phyloP scores from a whole-genome alignment of 441 rosid genomes.

The Metrosideros polymorpha region DNA sequence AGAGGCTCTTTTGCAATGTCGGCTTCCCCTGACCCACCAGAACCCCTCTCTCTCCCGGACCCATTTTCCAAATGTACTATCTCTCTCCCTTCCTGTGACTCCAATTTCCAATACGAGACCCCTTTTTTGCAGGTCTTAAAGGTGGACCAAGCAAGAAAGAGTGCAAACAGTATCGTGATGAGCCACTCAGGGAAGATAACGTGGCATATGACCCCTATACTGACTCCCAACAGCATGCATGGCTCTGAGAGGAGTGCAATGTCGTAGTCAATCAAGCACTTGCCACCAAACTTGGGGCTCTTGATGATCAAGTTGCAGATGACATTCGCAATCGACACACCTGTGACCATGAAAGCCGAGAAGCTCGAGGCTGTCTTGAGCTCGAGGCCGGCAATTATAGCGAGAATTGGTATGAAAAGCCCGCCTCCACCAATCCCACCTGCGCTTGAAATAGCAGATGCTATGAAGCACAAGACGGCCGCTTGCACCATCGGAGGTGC shows the following conservation, averaged over 20 bases:
- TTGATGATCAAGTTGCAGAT: slow-evolving; percentile 28
- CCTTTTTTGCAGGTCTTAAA: slow-evolving; percentile 65
- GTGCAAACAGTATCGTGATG: slow-evolving; percentile 53
- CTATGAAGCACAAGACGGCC: slow-evolving; percentile 49
- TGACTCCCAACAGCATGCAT: slow-evolving; percentile 75
- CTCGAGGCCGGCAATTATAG: slow-evolving; percentile 55
- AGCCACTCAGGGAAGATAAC: slow-evolving; percentile 79
- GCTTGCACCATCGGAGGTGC: slow-evolving; percentile 31
- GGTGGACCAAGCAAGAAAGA: slow-evolving; percentile 74
- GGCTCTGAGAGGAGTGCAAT: slow-evolving; percentile 78
- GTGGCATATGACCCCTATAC: slow-evolving; percentile 77
- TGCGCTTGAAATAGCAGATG: slow-evolving; percentile 72
- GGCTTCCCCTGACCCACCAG: slow-evolving; percentile 6
- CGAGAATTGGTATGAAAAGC: slow-evolving; percentile 62
- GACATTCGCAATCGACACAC: slow-evolving; percentile 75
- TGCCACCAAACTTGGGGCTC: slow-evolving; percentile 31
- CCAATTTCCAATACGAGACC: slow-evolving; percentile 42
- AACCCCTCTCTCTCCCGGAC: not conserved
- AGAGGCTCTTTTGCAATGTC: slow-evolving; percentile 30
- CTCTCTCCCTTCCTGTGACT: slow-evolving; percentile 32
- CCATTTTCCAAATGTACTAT: slow-evolving; percentile 28
- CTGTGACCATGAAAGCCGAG: slow-evolving; percentile 93
- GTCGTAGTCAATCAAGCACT: slow-evolving; percentile 51
- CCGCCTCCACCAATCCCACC: slow-evolving; percentile 99
- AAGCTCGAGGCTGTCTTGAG: slow-evolving; percentile 70